phyloP scores from a whole-genome alignment of 805 yeast species.

The Ogataea minuta region DNA sequence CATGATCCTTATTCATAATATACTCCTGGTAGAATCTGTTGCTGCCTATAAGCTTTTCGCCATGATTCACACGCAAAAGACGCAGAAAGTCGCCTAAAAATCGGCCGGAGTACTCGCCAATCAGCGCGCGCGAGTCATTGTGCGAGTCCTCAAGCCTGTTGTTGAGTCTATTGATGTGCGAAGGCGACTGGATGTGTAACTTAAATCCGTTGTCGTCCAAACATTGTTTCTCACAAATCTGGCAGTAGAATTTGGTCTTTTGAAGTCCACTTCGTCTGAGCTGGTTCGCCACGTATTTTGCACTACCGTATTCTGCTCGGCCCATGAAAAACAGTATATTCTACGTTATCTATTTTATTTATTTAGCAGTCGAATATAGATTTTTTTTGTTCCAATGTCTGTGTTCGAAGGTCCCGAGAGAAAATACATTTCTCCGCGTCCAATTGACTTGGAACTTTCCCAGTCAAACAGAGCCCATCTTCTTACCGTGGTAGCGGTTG shows the following conservation, averaged over 20 bases:
- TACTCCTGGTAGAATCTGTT: conserved; percentile 89
- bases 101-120: conserved; percentile 56
- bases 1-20: conserved; percentile 76
- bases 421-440: conserved; percentile 4
- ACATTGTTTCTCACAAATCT: conserved; percentile 88
- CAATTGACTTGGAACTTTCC: conserved; percentile 1
- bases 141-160: conserved; percentile 43
- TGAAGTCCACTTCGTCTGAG: conserved; percentile 84
- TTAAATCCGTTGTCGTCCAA: conserved; percentile 95
- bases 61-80: conserved; percentile 66
- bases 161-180: conserved; percentile 62
- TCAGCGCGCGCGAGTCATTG: conserved; percentile 28
- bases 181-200: conserved; percentile 80
- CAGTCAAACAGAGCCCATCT: conserved; percentile 20
- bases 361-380: neutral
- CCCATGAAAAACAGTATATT: conserved; percentile 40
- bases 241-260: conserved; percentile 85
- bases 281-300: conserved; percentile 71
- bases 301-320: conserved; percentile 60
- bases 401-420: conserved; percentile 13
- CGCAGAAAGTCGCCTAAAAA: conserved; percentile 66
- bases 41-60: conserved; percentile 74
- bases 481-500: conserved; percentile 26
- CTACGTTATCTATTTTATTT: neutral
- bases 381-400: conserved; percentile 2